phyloP scores from a whole-genome alignment of 345 rosid species.

The Litchi chinensis region DNA sequence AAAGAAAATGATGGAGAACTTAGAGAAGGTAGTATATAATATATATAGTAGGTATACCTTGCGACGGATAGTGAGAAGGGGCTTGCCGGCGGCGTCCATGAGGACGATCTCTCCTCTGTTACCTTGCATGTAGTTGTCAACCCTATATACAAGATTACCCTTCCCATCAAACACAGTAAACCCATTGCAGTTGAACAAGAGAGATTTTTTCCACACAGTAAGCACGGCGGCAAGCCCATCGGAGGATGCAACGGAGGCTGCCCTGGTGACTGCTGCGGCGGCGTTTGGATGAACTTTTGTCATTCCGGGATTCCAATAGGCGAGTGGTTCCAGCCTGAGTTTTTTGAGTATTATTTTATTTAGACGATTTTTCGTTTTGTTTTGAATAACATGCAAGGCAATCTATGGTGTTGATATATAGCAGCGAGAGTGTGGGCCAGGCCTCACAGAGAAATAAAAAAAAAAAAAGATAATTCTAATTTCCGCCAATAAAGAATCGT shows the following conservation, averaged over 20 bases:
- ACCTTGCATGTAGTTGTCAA: slow-evolving; percentile 76
- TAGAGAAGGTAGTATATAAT: not conserved
- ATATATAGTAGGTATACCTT: slow-evolving; percentile 46
- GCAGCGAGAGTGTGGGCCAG: not conserved
- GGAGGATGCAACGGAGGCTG: slow-evolving; percentile 4
- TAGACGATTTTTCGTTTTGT: not conserved
- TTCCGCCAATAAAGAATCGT: too few species aligned
- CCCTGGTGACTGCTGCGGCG: slow-evolving; percentile 5
- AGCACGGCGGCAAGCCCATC: slow-evolving; percentile 35
- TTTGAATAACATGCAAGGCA: not conserved
- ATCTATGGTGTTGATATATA: slow-evolving; percentile 17
- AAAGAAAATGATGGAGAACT: too few species aligned
- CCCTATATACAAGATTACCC: slow-evolving; percentile 79
- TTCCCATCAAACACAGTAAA: slow-evolving; percentile 77
- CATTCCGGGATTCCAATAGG: slow-evolving; percentile 40
- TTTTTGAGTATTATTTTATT: not conserved
- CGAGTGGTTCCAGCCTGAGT: slow-evolving; percentile 20
- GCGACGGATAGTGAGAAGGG: slow-evolving; percentile 94
- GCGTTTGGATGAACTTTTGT: slow-evolving; percentile 74
- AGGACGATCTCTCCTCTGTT: slow-evolving; percentile 67
- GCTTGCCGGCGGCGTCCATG: slow-evolving; percentile 85
- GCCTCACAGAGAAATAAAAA: not conserved
- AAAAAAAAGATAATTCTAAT: not conserved
- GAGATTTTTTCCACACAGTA: slow-evolving; percentile 96
- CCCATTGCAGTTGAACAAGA: slow-evolving; percentile 94